phyloP scores from a whole-genome alignment of 257 asterid species.

The Nicotiana otophora region DNA sequence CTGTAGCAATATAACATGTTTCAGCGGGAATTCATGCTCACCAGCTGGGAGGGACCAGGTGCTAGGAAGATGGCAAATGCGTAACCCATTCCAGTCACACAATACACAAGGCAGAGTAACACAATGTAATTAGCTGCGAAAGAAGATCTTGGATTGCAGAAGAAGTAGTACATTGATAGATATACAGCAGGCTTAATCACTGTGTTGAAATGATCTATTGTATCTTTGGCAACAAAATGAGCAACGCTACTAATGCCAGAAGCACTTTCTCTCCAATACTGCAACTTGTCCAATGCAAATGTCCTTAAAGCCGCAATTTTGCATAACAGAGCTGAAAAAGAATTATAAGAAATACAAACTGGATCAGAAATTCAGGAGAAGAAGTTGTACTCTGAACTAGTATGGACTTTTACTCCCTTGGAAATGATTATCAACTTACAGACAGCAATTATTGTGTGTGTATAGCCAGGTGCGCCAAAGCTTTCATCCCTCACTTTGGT shows the following conservation, averaged over 20 bases:
- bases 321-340: slow-evolving; percentile 79
- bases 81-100: slow-evolving; percentile 89
- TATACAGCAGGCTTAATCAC: slow-evolving; percentile 85
- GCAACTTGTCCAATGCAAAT: slow-evolving; percentile 81
- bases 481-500: slow-evolving; percentile 62
- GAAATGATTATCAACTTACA: slow-evolving; percentile 45
- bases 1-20: not conserved
- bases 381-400: not conserved
- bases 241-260: slow-evolving; percentile 93
- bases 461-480: slow-evolving; percentile 85
- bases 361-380: slow-evolving; percentile 7
- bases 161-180: slow-evolving; percentile 91
- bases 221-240: slow-evolving; percentile 83
- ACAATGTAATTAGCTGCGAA: slow-evolving; percentile 62
- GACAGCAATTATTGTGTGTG: slow-evolving; percentile 77
- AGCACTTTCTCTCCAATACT: slow-evolving; percentile 90
- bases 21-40: slow-evolving; percentile 20
- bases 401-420: not conserved
- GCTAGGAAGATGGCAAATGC: slow-evolving; percentile 81
- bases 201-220: slow-evolving; percentile 73
- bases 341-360: slow-evolving; percentile 10
- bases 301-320: slow-evolving; percentile 89
- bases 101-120: slow-evolving; percentile 85
- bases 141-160: slow-evolving; percentile 81
- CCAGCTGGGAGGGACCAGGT: slow-evolving; percentile 96